Base-by-base conservation (phyloP, 2,329 filamentous ascomycete species). In the Dissoconium aciculare region DNA sequence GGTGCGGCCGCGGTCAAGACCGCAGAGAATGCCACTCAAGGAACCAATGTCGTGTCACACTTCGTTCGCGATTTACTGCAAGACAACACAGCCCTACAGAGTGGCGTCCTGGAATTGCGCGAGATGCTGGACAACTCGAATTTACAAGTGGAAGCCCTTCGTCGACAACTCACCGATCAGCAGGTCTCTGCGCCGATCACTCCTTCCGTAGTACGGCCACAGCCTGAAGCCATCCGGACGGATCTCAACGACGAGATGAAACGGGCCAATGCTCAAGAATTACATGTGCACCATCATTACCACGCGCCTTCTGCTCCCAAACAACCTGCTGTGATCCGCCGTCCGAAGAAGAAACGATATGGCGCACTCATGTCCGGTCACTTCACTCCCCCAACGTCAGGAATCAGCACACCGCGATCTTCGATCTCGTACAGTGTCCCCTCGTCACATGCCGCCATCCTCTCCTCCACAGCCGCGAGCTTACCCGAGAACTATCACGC, bases 231-330 rank as follows among this genome's bases (percentile, higher is more conserved):
- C 4, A 21, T 30, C 11, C 37, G 39, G 11, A 52, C 54, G 3
- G 59, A 66, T 11, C 58, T 94, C 30, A 67, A 74, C 35, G 71
- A 80, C 25, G 85, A 94, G 53, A 64, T 56, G 38, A 37, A 42
- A 42, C 68, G 16, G 74, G 78, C 5, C 70, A 49, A 71, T 3
- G 76, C 78, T 0, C 78, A 81, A 46, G 81, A 89, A 46, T 60
- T 94, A 10, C 87, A 94, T 46, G 80, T 95, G 27, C 87, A 95
- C 49, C 85, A 95, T 47, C 87, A 95, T 51, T 93, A 93, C 50
- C 84, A 94, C 43, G 69, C 76, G 8, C 60, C 73, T 1, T 52
- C 58, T 16, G 33, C 50, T 25, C 42, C 49, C 17, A 42, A 39
- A 43, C 58, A 41, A 44, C 49, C 44, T 35, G 49, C 53, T 11